A percentile compares a stretch with the other conserved stretches of the same genome.
These are phyloP conservation scores for Pelagophyceae sp. DNA, from an alignment of 352 stramenopile species.

Conservation along the genomic window DNA sequence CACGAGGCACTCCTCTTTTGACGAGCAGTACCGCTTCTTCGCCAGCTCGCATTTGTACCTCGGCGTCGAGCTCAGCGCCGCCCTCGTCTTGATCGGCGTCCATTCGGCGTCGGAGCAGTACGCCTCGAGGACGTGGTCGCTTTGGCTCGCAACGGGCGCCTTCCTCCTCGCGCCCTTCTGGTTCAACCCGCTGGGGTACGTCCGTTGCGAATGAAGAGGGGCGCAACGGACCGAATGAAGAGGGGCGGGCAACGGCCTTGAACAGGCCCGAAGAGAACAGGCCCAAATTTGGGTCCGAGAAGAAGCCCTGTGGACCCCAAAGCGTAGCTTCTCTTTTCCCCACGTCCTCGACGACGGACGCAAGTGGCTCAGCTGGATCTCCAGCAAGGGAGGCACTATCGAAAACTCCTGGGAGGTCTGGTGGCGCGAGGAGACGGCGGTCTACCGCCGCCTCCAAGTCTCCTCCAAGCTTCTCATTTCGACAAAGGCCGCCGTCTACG, in stretches of 20 bases:
- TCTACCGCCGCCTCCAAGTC: slow-evolving; percentile 72
- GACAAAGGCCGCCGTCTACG: slow-evolving; percentile 74
- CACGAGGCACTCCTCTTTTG: slow-evolving; percentile 93
- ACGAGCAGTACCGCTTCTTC: slow-evolving; percentile 97
- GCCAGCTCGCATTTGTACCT: slow-evolving; percentile 93
- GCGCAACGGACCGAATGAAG: too few species aligned
- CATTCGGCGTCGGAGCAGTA: slow-evolving; percentile 89
- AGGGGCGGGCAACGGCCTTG: too few species aligned
- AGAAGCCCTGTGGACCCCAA: too few species aligned
- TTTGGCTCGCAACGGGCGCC: slow-evolving; percentile 87
- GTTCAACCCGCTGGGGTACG: slow-evolving; percentile 95
- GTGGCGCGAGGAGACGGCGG: slow-evolving; percentile 88
- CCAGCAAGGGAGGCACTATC: slow-evolving; percentile 66
- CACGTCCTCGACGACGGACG: slow-evolving; percentile 77
- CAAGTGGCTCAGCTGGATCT: slow-evolving; percentile 62
- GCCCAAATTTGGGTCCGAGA: too few species aligned
- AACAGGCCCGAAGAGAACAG: too few species aligned
- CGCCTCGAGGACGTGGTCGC: slow-evolving; percentile 89
- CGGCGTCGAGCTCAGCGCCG: slow-evolving; percentile 82
- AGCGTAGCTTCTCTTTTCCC: slow-evolving; percentile 92
- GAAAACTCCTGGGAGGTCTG: slow-evolving; percentile 88
- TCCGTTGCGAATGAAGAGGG: too few species aligned
- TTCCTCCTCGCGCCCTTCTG: slow-evolving; percentile 91
- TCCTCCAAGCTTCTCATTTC: slow-evolving; percentile 78
- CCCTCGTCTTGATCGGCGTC: slow-evolving; percentile 82